These are phyloP conservation scores for Petrea volubilis DNA, from an alignment of 257 asterid species.

Conservation along the genomic window DNA sequence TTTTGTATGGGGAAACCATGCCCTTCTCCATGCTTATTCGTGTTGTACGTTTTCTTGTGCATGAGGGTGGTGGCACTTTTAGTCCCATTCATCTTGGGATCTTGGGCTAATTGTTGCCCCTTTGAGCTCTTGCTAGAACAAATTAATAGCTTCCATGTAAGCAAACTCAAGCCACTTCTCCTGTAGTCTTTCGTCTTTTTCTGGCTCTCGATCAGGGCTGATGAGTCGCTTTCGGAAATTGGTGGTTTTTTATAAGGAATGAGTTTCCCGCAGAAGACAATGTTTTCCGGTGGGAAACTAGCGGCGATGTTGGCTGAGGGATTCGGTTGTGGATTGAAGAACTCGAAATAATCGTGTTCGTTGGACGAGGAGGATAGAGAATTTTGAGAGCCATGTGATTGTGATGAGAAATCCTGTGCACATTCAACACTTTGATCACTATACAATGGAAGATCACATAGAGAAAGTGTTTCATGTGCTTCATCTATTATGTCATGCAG, in stretches of 20 bases:
- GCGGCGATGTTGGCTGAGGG: slow-evolving; percentile 10
- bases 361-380: slow-evolving; percentile 28
- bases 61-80: slow-evolving; percentile 14
- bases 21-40: slow-evolving; percentile 7
- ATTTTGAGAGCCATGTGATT: slow-evolving; percentile 38
- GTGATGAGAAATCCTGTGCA: slow-evolving; percentile 32
- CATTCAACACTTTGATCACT: slow-evolving; percentile 36
- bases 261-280: slow-evolving; percentile 64
- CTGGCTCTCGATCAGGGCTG: not conserved
- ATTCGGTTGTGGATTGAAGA: slow-evolving; percentile 30
- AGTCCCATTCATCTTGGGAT: not conserved
- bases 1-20: slow-evolving; percentile 14
- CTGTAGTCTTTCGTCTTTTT: not conserved
- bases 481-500: slow-evolving; percentile 31
- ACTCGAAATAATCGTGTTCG: slow-evolving; percentile 35
- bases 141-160: slow-evolving; percentile 20
- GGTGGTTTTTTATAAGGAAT: slow-evolving; percentile 34
- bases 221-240: not conserved
- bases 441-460: slow-evolving; percentile 53
- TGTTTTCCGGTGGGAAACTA: slow-evolving; percentile 32
- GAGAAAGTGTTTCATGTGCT: slow-evolving; percentile 59
- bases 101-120: not conserved
- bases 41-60: slow-evolving; percentile 14
- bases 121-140: slow-evolving; percentile 1
- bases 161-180: not conserved